A percentile compares a stretch with the other conserved stretches of the same genome.
Evolutionary conservation across 768 basidiomycete species (phyloP).

Genomic region (Suillus bovinus): DNA sequence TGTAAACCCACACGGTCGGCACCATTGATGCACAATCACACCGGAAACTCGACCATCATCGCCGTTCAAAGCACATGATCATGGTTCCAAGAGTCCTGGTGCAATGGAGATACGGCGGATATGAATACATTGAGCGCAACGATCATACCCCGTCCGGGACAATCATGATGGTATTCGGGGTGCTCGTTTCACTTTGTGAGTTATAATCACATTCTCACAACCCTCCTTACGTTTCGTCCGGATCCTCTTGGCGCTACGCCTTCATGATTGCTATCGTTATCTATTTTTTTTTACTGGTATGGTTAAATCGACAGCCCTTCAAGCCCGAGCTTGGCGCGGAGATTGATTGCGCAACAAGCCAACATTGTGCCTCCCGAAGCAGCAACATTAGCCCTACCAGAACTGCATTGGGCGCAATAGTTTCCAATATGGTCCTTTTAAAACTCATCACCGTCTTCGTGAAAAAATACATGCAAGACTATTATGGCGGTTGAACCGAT

Average conservation of each 20-base stretch:
- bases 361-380: neutral
- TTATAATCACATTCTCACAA: neutral
- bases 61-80: neutral
- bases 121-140: neutral
- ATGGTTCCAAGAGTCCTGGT: neutral
- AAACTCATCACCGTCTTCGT: neutral
- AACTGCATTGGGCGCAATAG: neutral
- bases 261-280: neutral
- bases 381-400: neutral
- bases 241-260: neutral
- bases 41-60: neutral
- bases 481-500: no score
- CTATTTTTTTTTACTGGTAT: neutral
- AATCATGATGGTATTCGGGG: neutral
- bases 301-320: neutral
- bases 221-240: neutral
- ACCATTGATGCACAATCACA: neutral
- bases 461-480: no score
- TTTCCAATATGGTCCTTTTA: neutral
- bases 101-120: neutral
- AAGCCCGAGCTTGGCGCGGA: neutral
- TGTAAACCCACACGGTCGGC: neutral
- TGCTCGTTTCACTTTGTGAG: neutral
- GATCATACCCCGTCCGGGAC: neutral
- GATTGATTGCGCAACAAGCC: neutral